Conservation (phyloP, 176 grass and related monocot species). For the Otatea glauca region DNA sequence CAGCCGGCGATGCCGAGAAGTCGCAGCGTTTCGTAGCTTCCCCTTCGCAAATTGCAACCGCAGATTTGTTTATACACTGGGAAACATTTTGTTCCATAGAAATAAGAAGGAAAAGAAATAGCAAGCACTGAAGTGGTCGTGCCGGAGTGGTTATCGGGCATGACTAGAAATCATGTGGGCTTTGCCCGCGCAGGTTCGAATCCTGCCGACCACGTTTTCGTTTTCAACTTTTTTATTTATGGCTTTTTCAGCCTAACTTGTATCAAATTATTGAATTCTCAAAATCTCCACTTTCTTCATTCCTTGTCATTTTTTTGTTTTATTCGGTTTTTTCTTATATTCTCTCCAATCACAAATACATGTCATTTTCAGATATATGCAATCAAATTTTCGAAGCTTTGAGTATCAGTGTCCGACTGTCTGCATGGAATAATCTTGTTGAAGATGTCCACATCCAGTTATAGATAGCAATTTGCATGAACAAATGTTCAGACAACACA, state of each 20-base stretch:
- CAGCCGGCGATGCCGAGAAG: neutral
- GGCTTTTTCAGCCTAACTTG: too few relatives aligned
- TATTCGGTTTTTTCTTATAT: too few relatives aligned
- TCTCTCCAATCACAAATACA: too few relatives aligned
- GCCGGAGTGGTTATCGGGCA: conserved; percentile 93
- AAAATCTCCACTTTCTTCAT: too few relatives aligned
- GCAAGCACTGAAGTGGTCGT: conserved; percentile 68
- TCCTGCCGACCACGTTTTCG: conserved; percentile 75
- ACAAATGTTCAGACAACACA: neutral
- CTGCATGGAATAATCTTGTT: neutral
- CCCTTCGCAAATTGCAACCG: neutral
- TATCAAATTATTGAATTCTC: too few relatives aligned
- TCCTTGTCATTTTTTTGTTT: too few relatives aligned
- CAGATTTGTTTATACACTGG: neutral
- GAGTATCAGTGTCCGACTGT: neutral
- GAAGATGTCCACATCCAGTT: neutral
- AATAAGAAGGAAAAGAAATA: too few relatives aligned
- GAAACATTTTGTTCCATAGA: too few relatives aligned
- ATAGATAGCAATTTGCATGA: neutral
- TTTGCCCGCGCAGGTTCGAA: conserved; percentile 88
- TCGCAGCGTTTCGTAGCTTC: neutral
- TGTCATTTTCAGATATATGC: too few relatives aligned
- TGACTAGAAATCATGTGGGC: conserved; percentile 96
- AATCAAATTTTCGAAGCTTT: too few relatives aligned
- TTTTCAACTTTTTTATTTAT: neutral